Evolutionary conservation across 179 eudicot species (phyloP).

Genomic region (Heliamphora ciliata): DNA sequence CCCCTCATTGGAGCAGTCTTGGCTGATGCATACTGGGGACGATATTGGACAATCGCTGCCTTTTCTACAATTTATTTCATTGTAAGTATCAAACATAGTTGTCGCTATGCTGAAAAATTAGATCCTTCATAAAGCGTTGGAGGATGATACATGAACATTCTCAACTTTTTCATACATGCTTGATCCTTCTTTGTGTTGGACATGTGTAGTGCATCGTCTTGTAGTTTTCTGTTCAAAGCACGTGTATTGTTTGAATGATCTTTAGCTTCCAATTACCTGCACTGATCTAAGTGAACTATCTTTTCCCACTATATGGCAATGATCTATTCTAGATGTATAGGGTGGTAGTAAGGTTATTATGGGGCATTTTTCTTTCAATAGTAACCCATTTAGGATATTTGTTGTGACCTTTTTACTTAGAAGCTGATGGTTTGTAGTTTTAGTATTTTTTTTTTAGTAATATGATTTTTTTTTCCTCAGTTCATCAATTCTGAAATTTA

Average conservation of each 20-base stretch:
- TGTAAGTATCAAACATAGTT: constrained; percentile 12
- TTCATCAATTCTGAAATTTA: too few relatives aligned
- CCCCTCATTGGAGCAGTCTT: constrained; percentile 31
- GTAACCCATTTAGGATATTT: too few relatives aligned
- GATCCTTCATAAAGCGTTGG: not conserved
- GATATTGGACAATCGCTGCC: constrained; percentile 28
- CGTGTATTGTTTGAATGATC: not conserved
- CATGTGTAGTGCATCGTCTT: not conserved
- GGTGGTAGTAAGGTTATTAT: not conserved
- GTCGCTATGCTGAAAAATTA: not conserved
- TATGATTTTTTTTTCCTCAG: too few relatives aligned
- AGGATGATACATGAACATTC: not conserved
- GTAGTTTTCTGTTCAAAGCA: not conserved
- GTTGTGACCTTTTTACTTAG: too few relatives aligned
- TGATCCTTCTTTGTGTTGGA: not conserved
- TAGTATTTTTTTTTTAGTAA: too few relatives aligned
- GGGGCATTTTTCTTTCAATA: too few relatives aligned
- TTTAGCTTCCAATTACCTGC: not conserved
- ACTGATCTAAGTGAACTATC: not conserved
- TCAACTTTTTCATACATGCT: not conserved
- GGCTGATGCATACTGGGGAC: constrained; percentile 32
- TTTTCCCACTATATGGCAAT: not conserved
- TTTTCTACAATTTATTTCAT: constrained; percentile 27
- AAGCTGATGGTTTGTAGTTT: too few relatives aligned
- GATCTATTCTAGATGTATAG: not conserved